phyloP scores from a whole-genome alignment of 2,329 filamentous ascomycete genomes.

The Diaporthe citrichinensis region DNA sequence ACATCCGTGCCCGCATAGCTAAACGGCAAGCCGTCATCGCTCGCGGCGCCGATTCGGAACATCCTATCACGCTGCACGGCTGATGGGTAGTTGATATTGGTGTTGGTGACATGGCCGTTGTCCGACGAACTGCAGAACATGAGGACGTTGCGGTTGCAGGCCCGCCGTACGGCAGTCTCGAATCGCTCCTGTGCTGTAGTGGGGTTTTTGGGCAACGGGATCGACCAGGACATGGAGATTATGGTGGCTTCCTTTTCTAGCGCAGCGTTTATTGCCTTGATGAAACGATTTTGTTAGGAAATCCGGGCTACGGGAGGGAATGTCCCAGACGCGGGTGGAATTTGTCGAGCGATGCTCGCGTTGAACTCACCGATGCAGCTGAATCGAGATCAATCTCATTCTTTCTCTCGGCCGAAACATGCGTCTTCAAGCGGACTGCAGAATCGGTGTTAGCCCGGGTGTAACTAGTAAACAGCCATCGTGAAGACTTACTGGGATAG shows the following conservation, averaged over 20 bases:
- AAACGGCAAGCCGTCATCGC: neutral
- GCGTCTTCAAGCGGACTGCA: neutral
- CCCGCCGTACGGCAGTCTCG: neutral
- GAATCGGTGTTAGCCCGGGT: accelerated
- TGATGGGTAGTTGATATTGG: neutral
- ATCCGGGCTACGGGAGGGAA: no score
- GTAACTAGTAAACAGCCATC: accelerated
- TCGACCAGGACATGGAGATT: constrained; percentile 14
- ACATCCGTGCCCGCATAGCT: neutral
- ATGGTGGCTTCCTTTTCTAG: constrained; percentile 4
- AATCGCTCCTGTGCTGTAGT: neutral
- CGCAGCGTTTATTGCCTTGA: neutral
- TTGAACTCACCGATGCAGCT: constrained; percentile 18
- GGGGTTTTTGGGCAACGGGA: neutral
- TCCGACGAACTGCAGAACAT: constrained; percentile 24
- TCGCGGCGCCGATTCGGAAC: neutral
- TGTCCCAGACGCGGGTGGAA: no score
- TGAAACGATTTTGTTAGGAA: no score
- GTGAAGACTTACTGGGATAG: neutral
- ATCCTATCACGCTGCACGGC: neutral
- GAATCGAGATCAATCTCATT: neutral
- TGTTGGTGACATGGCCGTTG: accelerated
- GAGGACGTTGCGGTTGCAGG: neutral
- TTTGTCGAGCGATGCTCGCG: no score
- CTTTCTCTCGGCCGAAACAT: neutral